These are phyloP conservation scores for Candida mattraensis DNA, from an alignment of 805 yeast species.

Conservation along the genomic window DNA sequence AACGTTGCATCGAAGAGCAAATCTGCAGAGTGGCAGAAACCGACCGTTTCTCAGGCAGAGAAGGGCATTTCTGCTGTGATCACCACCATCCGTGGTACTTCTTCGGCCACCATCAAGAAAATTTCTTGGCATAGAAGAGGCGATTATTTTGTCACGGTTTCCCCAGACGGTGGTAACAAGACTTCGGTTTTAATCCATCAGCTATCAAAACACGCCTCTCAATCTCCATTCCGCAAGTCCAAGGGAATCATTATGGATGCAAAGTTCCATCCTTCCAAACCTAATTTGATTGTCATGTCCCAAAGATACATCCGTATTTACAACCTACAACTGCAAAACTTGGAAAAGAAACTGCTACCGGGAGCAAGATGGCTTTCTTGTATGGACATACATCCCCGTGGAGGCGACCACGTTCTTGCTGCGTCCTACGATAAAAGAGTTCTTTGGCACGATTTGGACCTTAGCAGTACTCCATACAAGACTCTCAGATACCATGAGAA, in stretches of 20 bases:
- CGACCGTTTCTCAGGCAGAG: constrained; percentile 56
- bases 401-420: constrained; percentile 89
- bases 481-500: constrained; percentile 91
- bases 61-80: constrained; percentile 75
- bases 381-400: constrained; percentile 89
- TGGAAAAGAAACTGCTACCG: constrained; percentile 83
- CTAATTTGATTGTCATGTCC: constrained; percentile 89
- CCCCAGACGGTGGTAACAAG: constrained; percentile 82
- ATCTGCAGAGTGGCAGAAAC: constrained; percentile 81
- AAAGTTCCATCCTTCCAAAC: constrained; percentile 94
- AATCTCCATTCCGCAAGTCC: constrained; percentile 90
- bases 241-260: constrained; percentile 96
- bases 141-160: constrained; percentile 93
- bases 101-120: constrained; percentile 68
- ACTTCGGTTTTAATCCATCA: constrained; percentile 93
- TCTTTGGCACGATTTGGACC: constrained; percentile 95
- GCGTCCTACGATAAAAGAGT: constrained; percentile 94
- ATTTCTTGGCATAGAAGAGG: constrained; percentile 97
- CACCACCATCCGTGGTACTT: constrained; percentile 44
- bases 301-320: constrained; percentile 91
- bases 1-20: constrained; percentile 39
- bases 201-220: constrained; percentile 89
- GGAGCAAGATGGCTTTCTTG: constrained; percentile 94
- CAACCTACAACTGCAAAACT: constrained; percentile 81
- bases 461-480: constrained; percentile 87